Base-by-base conservation (phyloP, 148 eudicot species). In the Pouteria glomerata region DNA sequence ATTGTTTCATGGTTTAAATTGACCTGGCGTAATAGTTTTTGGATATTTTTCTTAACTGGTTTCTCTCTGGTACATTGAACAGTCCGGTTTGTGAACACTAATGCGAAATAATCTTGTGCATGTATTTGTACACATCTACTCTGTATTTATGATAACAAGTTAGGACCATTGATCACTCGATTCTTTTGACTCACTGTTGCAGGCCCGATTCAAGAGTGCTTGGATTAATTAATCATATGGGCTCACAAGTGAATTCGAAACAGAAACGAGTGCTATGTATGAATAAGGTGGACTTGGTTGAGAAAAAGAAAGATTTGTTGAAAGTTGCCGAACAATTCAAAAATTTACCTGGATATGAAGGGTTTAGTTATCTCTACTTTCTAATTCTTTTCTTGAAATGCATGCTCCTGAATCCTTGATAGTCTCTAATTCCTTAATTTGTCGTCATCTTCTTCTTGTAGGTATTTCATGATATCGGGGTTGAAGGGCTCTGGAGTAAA, bases 201-300 rank as follows among this genome's bases (percentile, higher is more conserved):
- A 95, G 99, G 86, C 96, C 97, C 77, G 99, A 95, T 81, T 70
- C 84, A 57, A 90, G 99, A 78, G 99, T 95, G 66, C 70, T 85
- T 71, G 82, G 84, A 82, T 79, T 95, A 69, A 90, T 95, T 35
- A 63, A 89, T 64, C 87, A 87, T 41, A 85, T 95, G 97, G 97
- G 97, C 23, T 82, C 96, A 67, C 82, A 85, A 30, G 68, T 68
- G 23, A 83, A 80, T 76, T 66, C 75, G 53, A 84, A 84, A 35
- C 97, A 95, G 81, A 95, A 87, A 84, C 89, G 96, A 37, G 45
- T 95, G 29, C 81, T 95, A 70, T 95, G 99, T 65, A 88, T 95
- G 90, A 95, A 95, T 74, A 95, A 95, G 76, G 86, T 95, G 76
- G 99, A 92, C 79, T 82, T 95, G 87, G 88, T 95, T 68, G 85